phyloP scores from a whole-genome alignment of 2,329 filamentous ascomycete genomes.

The Fusarium bulbicola region DNA sequence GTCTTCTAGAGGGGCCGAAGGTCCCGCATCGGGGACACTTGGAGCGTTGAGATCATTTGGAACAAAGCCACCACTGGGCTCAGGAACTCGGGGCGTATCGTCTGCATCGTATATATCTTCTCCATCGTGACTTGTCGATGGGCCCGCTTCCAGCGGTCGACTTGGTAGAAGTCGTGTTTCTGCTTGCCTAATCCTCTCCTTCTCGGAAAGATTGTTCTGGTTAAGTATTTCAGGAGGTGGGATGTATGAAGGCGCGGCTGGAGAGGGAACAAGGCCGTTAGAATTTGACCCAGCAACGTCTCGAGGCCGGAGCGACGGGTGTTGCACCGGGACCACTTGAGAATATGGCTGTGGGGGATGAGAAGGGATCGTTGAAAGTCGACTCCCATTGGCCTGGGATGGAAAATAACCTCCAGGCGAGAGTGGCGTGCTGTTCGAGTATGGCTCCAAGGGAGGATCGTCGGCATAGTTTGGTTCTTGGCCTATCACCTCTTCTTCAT shows the following conservation, averaged over 20 bases:
- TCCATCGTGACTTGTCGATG: conserved; percentile 45
- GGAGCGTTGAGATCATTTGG: conserved; percentile 12
- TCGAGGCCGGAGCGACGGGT: conserved; percentile 16
- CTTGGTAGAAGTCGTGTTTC: conserved; percentile 85
- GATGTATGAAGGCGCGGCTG: conserved; percentile 55
- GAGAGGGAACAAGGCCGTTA: conserved; percentile 33
- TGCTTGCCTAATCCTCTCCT: conserved; percentile 79
- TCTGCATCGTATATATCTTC: conserved; percentile 62
- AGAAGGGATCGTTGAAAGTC: conserved; percentile 42
- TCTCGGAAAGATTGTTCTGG: conserved; percentile 77
- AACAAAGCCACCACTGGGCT: conserved; percentile 16
- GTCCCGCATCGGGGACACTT: conserved; percentile 35
- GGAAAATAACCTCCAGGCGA: conserved; percentile 41
- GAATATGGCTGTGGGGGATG: conserved; percentile 47
- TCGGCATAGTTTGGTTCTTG: conserved; percentile 36
- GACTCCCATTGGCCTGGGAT: conserved; percentile 49
- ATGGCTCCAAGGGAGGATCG: conserved; percentile 34
- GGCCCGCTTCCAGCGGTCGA: conserved; percentile 61
- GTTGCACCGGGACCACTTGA: conserved; percentile 38
- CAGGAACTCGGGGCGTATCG: conserved; percentile 45
- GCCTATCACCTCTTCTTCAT: conserved; percentile 44
- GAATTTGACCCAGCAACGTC: conserved; percentile 5
- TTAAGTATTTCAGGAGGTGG: conserved; percentile 68
- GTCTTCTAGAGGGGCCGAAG: conserved; percentile 58
- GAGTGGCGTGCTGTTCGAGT: conserved; percentile 26